A percentile compares a stretch with the other conserved stretches of the same genome.
These are phyloP conservation scores for Thraustotheca clavata DNA, from an alignment of 352 stramenopile species.

Conservation along the genomic window DNA sequence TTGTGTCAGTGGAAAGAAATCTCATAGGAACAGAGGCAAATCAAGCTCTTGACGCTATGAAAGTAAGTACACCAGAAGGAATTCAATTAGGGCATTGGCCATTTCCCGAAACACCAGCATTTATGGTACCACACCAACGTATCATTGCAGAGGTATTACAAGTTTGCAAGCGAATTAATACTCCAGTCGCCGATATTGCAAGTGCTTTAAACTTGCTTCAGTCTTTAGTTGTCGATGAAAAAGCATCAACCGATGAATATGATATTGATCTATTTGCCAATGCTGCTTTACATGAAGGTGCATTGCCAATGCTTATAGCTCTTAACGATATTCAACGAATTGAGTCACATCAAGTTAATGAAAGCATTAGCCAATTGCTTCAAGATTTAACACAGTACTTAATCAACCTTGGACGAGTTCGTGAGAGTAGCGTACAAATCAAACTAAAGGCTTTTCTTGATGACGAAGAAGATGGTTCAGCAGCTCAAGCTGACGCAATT, in stretches of 20 bases:
- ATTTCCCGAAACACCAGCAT: neutral
- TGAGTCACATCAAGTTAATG: neutral
- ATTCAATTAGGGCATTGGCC: neutral
- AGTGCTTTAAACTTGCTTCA: neutral
- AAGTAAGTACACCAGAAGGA: neutral
- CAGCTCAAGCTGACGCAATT: neutral
- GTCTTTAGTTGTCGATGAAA: neutral
- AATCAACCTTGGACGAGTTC: neutral
- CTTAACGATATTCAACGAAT: constrained; percentile 7
- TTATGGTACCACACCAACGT: neutral
- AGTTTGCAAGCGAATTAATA: constrained; percentile 1
- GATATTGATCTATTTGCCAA: constrained; percentile 14
- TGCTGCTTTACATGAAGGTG: neutral
- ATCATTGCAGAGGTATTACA: neutral
- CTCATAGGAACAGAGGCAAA: neutral
- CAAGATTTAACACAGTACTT: neutral
- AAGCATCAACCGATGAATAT: constrained; percentile 6
- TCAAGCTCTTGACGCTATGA: neutral
- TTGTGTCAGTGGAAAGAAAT: constrained; percentile 2
- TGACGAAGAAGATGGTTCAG: constrained; percentile 16
- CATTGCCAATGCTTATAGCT: neutral
- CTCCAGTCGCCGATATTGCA: neutral
- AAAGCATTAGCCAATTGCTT: neutral
- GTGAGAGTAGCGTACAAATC: neutral
- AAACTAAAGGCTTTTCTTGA: constrained; percentile 9